phyloP scores from a whole-genome alignment of 2,329 filamentous ascomycete species.

The Aspergillus fumigatus region DNA sequence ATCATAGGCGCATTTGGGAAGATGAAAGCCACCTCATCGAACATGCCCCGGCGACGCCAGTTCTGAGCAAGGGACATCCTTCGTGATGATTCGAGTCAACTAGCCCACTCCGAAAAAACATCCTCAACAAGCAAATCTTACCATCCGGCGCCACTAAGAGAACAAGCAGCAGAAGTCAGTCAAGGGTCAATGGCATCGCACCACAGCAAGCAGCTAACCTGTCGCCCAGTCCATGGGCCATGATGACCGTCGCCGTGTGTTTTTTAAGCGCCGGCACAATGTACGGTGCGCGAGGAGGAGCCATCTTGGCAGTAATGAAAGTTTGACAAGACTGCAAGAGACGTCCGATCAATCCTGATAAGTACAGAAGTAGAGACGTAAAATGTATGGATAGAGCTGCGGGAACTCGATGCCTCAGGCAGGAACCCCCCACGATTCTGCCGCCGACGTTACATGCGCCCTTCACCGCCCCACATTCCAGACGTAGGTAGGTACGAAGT shows the following conservation, averaged over 20 bases:
- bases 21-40: slow-evolving; percentile 89
- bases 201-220: slow-evolving; percentile 49
- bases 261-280: slow-evolving; percentile 73
- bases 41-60: slow-evolving; percentile 73
- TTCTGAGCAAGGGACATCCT: slow-evolving; percentile 77
- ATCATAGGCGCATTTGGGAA: slow-evolving; percentile 86
- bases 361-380: not conserved
- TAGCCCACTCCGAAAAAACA: not conserved
- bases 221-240: slow-evolving; percentile 88
- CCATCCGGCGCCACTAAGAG: slow-evolving; percentile 46
- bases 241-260: slow-evolving; percentile 93
- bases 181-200: not conserved
- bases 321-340: not conserved
- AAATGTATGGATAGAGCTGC: not conserved
- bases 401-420: not conserved
- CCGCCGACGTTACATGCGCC: slow-evolving; percentile 14
- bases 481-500: too few relatives aligned
- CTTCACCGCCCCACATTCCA: slow-evolving; percentile 16
- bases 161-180: slow-evolving; percentile 7
- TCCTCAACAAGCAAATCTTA: slow-evolving; percentile 19
- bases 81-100: slow-evolving; percentile 1
- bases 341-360: not conserved
- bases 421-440: slow-evolving; percentile 20
- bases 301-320: slow-evolving; percentile 32
- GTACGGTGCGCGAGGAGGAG: slow-evolving; percentile 51